These are phyloP conservation scores for Vitis labrusca DNA, from an alignment of 164 flowering plant genomes.

Conservation along the genomic window DNA sequence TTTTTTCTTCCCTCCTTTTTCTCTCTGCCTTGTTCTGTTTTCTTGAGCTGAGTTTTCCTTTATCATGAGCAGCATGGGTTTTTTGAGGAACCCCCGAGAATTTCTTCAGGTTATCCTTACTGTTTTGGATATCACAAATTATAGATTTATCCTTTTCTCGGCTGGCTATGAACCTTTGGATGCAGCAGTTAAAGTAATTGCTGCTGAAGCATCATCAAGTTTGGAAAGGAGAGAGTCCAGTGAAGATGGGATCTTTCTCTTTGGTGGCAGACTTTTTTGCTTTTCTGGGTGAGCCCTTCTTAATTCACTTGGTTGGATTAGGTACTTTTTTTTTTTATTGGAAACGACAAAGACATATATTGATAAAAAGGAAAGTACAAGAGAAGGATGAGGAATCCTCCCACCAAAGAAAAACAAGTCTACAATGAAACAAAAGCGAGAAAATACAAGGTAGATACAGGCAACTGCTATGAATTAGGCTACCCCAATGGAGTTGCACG, in stretches of 20 bases:
- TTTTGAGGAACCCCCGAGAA: conserved; percentile 62
- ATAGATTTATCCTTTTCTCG: conserved; percentile 72
- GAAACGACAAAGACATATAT: too few relatives aligned
- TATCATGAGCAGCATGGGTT: conserved; percentile 81
- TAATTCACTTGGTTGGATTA: background rate
- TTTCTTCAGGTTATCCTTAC: conserved; percentile 65
- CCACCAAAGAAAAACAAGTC: too few relatives aligned
- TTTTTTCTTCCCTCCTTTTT: background rate
- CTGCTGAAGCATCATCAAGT: conserved; percentile 25
- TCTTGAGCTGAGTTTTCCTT: conserved; percentile 4
- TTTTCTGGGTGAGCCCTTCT: conserved; percentile 65
- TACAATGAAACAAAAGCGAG: too few relatives aligned
- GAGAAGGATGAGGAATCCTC: too few relatives aligned
- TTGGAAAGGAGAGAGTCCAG: conserved; percentile 16
- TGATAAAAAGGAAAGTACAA: too few relatives aligned
- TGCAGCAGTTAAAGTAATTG: conserved; percentile 40
- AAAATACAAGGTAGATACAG: too few relatives aligned
- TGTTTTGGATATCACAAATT: conserved; percentile 43
- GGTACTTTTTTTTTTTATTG: too few relatives aligned
- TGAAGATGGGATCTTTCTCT: conserved; percentile 51
- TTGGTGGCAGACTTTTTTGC: conserved; percentile 60
- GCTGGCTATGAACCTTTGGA: conserved; percentile 81
- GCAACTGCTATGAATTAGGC: too few relatives aligned
- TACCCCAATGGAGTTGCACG: too few relatives aligned
- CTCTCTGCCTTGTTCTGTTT: background rate